Base-by-base conservation (phyloP, 208 protist genomes). In the Leishmania gerbilli region DNA sequence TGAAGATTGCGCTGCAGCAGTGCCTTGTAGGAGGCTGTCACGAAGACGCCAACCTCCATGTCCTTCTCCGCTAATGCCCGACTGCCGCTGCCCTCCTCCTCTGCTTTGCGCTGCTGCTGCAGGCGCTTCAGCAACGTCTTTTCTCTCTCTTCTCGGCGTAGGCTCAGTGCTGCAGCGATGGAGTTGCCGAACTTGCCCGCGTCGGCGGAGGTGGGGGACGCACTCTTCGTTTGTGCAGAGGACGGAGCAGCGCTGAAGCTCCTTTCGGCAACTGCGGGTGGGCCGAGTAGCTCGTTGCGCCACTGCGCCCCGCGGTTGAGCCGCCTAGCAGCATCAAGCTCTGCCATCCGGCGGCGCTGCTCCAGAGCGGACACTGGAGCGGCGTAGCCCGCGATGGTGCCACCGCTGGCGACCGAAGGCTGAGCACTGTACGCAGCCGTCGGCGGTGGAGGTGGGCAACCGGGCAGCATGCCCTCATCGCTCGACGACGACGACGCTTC, bases 41-140 rank as follows among this genome's bases (percentile, higher is more conserved):
- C 86, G 77, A 96, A 96, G 4, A 94, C 88, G 65, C 92, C 92
- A 40, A 96, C 91, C 13, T 94, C 87, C 71, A 87, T 15, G 62
- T 96, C 92, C 80, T 93, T 94, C 79, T 91, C 77, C 19, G 89
- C 82, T 1, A 93, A 77, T 13, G 82, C 78, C 5, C 55, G 49
- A 17, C 86, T 84, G 9, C 85, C 87, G n/a, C 69, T 51, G 34
- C 84, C 76, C 27, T 87, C 77, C 13, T 76, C 88, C 58, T 95
- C 92, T 17, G 83, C 80, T 64, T 58, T 71, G 24, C 92, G 90
- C 67, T 92, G 88, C 76, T 84, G 75, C 53, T 79, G 65, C 51
- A 94, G 79, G 0, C 91, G 89, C 37, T 76, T 62, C 45, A 92
- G 60, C 7, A 91, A 55, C 60, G 87, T 37, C 79, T 83, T 78